Evolutionary conservation across 2,329 filamentous ascomycete species (phyloP).

Genomic region (Aspergillus bombycis): DNA sequence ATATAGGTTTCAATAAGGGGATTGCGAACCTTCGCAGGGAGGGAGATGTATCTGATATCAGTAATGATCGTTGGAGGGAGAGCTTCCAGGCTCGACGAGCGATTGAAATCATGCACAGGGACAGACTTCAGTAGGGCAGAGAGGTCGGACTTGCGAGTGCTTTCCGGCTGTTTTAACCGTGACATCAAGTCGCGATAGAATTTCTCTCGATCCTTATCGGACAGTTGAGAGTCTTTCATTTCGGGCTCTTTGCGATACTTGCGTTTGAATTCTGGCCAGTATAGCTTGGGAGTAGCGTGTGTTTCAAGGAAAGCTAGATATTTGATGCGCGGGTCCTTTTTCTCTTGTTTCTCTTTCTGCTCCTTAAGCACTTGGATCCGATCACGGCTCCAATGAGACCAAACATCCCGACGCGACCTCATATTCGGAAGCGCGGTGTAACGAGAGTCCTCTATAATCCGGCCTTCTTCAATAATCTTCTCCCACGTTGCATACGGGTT

Average conservation of each 20-base stretch:
- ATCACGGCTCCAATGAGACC: constrained; percentile 79
- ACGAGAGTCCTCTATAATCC: constrained; percentile 79
- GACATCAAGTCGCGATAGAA: constrained; percentile 52
- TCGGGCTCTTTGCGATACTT: constrained; percentile 81
- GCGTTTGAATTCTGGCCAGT: constrained; percentile 95
- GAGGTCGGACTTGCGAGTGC: constrained; percentile 50
- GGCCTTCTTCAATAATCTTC: constrained; percentile 78
- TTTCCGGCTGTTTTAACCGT: constrained; percentile 50
- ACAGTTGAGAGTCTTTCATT: constrained; percentile 60
- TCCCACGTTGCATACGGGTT: constrained; percentile 94
- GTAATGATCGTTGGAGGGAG: constrained; percentile 47
- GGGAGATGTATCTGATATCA: constrained; percentile 49
- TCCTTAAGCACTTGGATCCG: constrained; percentile 74
- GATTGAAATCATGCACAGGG: constrained; percentile 44
- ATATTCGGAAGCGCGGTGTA: constrained; percentile 85
- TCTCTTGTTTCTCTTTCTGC: constrained; percentile 73
- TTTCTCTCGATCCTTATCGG: constrained; percentile 54
- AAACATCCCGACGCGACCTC: constrained; percentile 78
- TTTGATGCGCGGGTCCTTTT: constrained; percentile 78
- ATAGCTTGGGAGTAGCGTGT: constrained; percentile 85
- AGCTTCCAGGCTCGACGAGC: constrained; percentile 41
- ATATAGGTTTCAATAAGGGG: constrained; percentile 49
- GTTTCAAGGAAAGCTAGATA: constrained; percentile 82
- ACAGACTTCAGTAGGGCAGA: constrained; percentile 48
- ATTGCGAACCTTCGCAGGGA: constrained; percentile 42